These are phyloP conservation scores for Zygosaccharomyces bailii DNA, from an alignment of 805 yeast genomes.

Conservation along the genomic window DNA sequence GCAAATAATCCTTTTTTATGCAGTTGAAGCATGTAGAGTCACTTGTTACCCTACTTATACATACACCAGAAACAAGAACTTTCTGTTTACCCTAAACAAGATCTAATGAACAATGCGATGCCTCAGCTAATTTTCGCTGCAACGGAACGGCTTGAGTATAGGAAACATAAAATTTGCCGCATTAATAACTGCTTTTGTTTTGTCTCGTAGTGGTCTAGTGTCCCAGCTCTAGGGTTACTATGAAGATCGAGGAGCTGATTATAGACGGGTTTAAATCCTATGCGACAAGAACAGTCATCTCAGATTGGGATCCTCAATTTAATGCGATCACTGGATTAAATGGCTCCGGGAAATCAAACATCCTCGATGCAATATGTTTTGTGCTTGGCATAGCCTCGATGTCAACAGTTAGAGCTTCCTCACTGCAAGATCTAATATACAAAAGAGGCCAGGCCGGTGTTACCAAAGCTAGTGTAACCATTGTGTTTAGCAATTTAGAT, in stretches of 20 bases:
- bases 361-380: slow-evolving; percentile 94
- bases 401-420: slow-evolving; percentile 92
- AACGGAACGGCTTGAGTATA: too few relatives aligned
- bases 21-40: too few relatives aligned
- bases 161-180: too few relatives aligned
- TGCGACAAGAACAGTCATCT: slow-evolving; percentile 91
- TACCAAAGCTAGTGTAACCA: slow-evolving; percentile 93
- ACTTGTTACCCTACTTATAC: not conserved
- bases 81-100: not conserved
- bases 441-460: slow-evolving; percentile 98
- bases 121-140: not conserved
- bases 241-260: slow-evolving; percentile 94
- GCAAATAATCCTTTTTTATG: too few relatives aligned
- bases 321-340: slow-evolving; percentile 97
- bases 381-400: slow-evolving; percentile 95
- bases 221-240: slow-evolving; percentile 25
- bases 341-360: slow-evolving; percentile 97
- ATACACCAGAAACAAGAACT: not conserved
- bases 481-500: slow-evolving; percentile 87
- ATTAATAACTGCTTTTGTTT: too few relatives aligned
- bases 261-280: slow-evolving; percentile 97
- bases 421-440: slow-evolving; percentile 88
- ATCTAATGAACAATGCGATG: not conserved
- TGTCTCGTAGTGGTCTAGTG: not conserved
- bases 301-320: slow-evolving; percentile 94